Conservation (phyloP, 169 alveolate genomes). For the Babesia gibsoni region DNA sequence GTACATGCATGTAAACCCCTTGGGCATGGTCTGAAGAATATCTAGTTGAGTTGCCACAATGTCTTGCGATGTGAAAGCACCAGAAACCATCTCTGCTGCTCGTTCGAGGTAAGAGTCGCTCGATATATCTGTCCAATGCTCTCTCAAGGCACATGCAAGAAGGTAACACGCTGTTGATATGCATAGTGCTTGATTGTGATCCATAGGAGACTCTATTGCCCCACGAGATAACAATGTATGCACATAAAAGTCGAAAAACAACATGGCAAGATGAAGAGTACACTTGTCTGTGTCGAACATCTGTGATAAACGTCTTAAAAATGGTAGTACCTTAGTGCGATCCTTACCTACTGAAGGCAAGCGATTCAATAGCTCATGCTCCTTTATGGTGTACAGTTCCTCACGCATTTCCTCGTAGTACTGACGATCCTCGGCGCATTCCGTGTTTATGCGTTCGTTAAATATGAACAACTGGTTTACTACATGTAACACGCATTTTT, state of each 20-base stretch:
- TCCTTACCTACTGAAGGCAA: conserved; percentile 2
- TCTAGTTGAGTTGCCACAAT: conserved; percentile 50
- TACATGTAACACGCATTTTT: not conserved
- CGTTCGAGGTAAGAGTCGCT: conserved; percentile 55
- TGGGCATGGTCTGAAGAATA: conserved; percentile 61
- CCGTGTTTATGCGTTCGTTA: conserved; percentile 31
- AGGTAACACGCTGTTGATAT: conserved; percentile 53
- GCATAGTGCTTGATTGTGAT: conserved; percentile 19
- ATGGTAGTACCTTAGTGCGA: conserved; percentile 32
- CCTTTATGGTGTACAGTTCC: conserved; percentile 20
- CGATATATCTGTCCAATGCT: conserved; percentile 62
- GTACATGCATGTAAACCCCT: conserved; percentile 60
- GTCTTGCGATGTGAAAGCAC: conserved; percentile 52
- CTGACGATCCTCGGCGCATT: conserved; percentile 33
- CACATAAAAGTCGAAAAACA: conserved; percentile 47
- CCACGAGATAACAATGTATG: not conserved
- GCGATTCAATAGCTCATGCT: conserved; percentile 22
- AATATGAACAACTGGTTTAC: conserved; percentile 18
- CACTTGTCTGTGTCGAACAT: conserved; percentile 56
- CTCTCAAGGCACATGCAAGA: conserved; percentile 56
- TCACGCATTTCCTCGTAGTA: conserved; percentile 26
- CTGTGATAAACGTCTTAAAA: conserved; percentile 20
- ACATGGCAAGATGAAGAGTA: conserved; percentile 40
- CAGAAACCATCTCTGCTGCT: conserved; percentile 18
- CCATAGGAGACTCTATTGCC: not conserved